Evolutionary conservation across 345 rosid genomes (phyloP), one percentile per base, ranked within the genome.

Genomic region (Gossypium stocksii): DNA sequence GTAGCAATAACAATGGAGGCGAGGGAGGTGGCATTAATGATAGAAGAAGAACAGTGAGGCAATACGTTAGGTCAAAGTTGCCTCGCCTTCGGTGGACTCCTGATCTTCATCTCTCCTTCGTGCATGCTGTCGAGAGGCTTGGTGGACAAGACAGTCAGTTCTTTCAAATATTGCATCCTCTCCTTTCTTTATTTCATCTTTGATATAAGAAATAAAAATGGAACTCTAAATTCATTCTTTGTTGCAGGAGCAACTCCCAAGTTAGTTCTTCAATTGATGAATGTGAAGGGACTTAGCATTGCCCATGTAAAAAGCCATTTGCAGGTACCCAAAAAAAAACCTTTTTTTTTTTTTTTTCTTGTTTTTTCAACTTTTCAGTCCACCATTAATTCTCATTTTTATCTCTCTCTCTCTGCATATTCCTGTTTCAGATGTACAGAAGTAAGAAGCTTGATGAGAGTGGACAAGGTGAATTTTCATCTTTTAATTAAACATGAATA

Each of bases 61-160:
- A 92, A 67, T 91, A 93, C 58, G 82, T 88, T 59, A 81, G 97
- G 79, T 91, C 95, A 14, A 91, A 90, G 79, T 78, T 85, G 77
- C 98, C 97, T 3, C 81, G 98, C n/a, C 93, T 93, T 22, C 87
- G 98, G 2, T 93, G 98, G 98, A 93, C 98, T 77, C 98, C 92
- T 4, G 97, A 89, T 63, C 93, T 93, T 52, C 97, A 93, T 82
- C 91, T 83, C 52, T 84, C 92, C 25, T 93, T 93, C 74, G 86
- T 90, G 41, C 89, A 85, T 20, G 97, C 95, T 2, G 90, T 93
- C 4, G 92, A 90, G 74, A 85, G 89, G 76, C 97, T 93, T 74
- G 98, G 98, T n/a, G 95, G 97, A 46, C 97, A 87, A 85, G 93
- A 93, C 65, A 89, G 98, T 93, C 80, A 67, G 97, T 56, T 56